Conservation (phyloP, 805 yeast species). For the Barnettozyma sucrosica region DNA sequence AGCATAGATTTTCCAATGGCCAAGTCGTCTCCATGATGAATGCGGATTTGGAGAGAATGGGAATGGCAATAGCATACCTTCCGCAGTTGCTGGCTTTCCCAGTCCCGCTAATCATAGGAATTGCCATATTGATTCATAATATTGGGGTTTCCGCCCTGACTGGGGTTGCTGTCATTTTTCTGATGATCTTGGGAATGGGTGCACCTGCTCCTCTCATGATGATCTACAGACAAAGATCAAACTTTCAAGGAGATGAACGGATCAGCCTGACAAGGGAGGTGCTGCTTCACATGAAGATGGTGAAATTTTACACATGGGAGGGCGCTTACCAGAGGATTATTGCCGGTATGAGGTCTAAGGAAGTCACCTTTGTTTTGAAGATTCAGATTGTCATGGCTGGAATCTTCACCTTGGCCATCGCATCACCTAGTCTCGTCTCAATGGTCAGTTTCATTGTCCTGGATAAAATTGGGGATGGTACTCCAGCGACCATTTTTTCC, state of each 20-base stretch:
- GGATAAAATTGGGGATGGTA: slow-evolving; percentile 33
- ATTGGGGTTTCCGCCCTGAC: slow-evolving; percentile 64
- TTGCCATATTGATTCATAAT: slow-evolving; percentile 53
- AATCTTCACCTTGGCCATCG: slow-evolving; percentile 47
- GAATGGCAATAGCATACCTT: slow-evolving; percentile 56
- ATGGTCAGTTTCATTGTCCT: slow-evolving; percentile 42
- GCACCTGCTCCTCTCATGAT: slow-evolving; percentile 39
- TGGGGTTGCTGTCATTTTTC: slow-evolving; percentile 47
- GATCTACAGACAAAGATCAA: slow-evolving; percentile 42
- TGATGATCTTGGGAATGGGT: slow-evolving; percentile 38
- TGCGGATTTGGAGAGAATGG: slow-evolving; percentile 73
- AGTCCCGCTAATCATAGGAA: slow-evolving; percentile 47
- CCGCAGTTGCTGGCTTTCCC: slow-evolving; percentile 48
- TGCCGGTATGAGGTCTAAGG: slow-evolving; percentile 44
- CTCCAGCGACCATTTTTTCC: slow-evolving; percentile 58
- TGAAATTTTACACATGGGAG: slow-evolving; percentile 85
- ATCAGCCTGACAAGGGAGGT: slow-evolving; percentile 53
- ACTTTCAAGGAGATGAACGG: slow-evolving; percentile 56
- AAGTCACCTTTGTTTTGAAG: slow-evolving; percentile 47
- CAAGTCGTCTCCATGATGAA: slow-evolving; percentile 69
- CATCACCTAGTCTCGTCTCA: slow-evolving; percentile 41
- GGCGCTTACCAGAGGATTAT: slow-evolving; percentile 55
- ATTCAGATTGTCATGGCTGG: slow-evolving; percentile 55
- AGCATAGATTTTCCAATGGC: slow-evolving; percentile 55
- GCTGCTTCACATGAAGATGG: slow-evolving; percentile 52